A percentile compares a stretch with the other conserved stretches of the same genome.
Evolutionary conservation across 768 basidiomycete genomes (phyloP).

Genomic region (Boletus rubroflammeus): DNA sequence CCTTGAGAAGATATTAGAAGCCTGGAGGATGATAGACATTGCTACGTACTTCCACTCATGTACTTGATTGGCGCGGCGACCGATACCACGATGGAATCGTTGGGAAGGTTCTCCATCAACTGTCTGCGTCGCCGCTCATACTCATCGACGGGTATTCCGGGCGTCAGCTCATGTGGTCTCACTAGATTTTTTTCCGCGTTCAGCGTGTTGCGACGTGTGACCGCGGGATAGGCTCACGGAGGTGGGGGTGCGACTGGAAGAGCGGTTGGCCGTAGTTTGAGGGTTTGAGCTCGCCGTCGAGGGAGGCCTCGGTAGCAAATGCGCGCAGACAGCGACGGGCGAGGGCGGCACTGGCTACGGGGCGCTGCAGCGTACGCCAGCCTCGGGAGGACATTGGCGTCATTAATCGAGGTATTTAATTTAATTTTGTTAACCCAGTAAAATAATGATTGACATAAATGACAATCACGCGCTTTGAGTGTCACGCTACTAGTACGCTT

Average conservation of each 20-base stretch:
- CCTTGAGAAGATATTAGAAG: conserved; percentile 34
- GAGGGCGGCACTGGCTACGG: background rate
- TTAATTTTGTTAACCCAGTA: background rate
- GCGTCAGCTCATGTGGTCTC: conserved; percentile 65
- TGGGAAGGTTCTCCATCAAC: conserved; percentile 73
- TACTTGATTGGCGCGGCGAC: conserved; percentile 80
- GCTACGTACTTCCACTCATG: conserved; percentile 72
- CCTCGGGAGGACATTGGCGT: conserved; percentile 18
- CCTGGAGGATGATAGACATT: conserved; percentile 5
- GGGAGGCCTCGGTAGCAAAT: conserved; percentile 34
- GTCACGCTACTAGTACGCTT: no score
- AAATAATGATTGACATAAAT: background rate
- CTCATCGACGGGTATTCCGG: conserved; percentile 74
- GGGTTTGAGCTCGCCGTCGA: conserved; percentile 50
- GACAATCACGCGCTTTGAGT: conserved; percentile 27
- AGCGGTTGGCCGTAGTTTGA: conserved; percentile 79
- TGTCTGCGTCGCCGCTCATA: conserved; percentile 67
- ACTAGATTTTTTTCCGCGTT: conserved; percentile 36
- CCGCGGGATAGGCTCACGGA: conserved; percentile 43
- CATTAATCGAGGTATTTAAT: background rate
- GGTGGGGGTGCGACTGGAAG: conserved; percentile 75
- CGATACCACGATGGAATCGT: conserved; percentile 69
- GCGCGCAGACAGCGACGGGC: conserved; percentile 12
- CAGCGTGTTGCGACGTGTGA: conserved; percentile 2
- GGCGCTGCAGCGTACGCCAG: conserved; percentile 16